Evolutionary conservation across 768 basidiomycete genomes (phyloP).

Genomic region (Tricholoma sp.): DNA sequence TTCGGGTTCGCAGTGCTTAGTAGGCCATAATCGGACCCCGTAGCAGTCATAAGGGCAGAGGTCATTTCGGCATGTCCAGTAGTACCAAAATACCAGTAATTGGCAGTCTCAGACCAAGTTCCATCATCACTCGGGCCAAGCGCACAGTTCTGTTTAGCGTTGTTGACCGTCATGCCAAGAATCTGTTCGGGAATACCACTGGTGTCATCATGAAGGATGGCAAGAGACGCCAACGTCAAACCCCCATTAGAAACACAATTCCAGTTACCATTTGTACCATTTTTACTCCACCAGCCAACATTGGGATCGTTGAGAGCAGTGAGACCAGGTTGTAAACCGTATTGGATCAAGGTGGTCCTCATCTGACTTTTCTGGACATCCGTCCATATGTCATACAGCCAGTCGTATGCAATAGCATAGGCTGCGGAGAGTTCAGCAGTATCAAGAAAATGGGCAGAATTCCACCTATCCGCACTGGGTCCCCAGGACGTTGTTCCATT

Average conservation of each 20-base stretch:
- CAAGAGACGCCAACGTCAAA: constrained; percentile 82
- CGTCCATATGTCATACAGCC: constrained; percentile 86
- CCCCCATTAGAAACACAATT: constrained; percentile 96
- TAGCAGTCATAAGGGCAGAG: constrained; percentile 76
- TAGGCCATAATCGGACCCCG: constrained; percentile 77
- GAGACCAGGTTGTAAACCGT: constrained; percentile 70
- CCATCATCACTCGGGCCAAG: constrained; percentile 63
- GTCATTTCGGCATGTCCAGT: constrained; percentile 89
- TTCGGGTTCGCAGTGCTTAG: constrained; percentile 58
- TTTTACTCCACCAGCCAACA: constrained; percentile 76
- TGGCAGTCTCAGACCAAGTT: constrained; percentile 89
- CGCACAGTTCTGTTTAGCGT: constrained; percentile 76
- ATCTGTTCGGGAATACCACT: constrained; percentile 66
- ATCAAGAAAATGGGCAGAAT: constrained; percentile 87
- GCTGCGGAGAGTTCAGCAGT: constrained; percentile 85
- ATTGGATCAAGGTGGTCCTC: constrained; percentile 66
- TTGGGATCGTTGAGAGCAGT: constrained; percentile 40
- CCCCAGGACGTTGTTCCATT: constrained; percentile 67
- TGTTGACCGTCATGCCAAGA: constrained; percentile 62
- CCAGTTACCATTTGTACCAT: constrained; percentile 81
- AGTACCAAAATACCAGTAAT: constrained; percentile 95
- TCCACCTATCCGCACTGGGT: constrained; percentile 68
- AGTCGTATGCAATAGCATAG: constrained; percentile 93
- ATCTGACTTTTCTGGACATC: constrained; percentile 18
- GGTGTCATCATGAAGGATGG: constrained; percentile 80